phyloP scores from a whole-genome alignment of 441 rosid genomes.

The Gossypium trilobum region DNA sequence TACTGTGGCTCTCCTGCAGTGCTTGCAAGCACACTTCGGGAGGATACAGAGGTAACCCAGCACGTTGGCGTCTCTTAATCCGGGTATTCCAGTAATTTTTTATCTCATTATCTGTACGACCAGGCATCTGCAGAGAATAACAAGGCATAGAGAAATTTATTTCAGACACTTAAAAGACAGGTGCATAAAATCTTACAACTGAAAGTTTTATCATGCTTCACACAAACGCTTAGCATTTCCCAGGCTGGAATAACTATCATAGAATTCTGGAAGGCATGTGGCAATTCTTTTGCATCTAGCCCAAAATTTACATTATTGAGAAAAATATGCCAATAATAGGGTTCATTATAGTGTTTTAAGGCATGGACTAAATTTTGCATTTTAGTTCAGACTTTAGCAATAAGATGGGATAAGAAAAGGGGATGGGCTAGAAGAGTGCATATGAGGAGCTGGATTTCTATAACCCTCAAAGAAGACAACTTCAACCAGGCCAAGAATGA shows the following conservation, averaged over 20 bases:
- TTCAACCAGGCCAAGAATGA: not conserved
- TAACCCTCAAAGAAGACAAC: not conserved
- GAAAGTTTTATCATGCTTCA: slow-evolving; percentile 1
- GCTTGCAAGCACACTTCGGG: slow-evolving; percentile 61
- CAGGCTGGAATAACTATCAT: not conserved
- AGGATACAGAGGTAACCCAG: slow-evolving; percentile 94
- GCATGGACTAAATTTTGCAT: not conserved
- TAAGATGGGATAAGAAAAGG: not conserved
- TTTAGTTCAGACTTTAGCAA: not conserved
- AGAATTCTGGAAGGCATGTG: not conserved
- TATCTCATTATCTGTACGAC: slow-evolving; percentile 98
- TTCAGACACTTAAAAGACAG: not conserved
- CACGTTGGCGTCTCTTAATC: slow-evolving; percentile 84
- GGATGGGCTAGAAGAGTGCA: not conserved
- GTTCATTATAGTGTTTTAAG: not conserved
- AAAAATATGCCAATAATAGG: not conserved
- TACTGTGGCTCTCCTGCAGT: slow-evolving; percentile 41
- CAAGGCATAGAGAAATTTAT: not conserved
- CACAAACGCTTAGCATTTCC: slow-evolving; percentile 1
- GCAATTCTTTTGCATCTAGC: not conserved
- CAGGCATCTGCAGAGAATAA: slow-evolving; percentile 59
- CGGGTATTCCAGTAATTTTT: slow-evolving; percentile 98
- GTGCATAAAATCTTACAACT: not conserved
- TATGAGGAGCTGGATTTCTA: not conserved
- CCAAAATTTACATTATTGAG: not conserved